These are phyloP conservation scores for Fusarium chlamydosporum DNA, from an alignment of 2,329 filamentous ascomycete genomes.

Conservation along the genomic window DNA sequence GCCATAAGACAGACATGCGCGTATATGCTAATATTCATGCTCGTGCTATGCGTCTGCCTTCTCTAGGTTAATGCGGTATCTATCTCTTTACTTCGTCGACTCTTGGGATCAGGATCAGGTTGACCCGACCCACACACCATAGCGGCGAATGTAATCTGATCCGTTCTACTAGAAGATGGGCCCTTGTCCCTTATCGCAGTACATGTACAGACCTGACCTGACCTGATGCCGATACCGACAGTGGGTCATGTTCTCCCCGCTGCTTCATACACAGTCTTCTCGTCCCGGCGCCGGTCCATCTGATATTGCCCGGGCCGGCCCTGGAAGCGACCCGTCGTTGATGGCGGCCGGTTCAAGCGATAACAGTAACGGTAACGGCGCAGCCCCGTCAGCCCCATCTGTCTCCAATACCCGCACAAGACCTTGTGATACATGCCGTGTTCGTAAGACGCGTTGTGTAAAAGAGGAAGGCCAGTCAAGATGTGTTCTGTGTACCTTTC, in stretches of 20 bases:
- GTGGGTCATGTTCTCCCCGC: constrained; percentile 48
- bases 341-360: constrained; percentile 22
- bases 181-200: constrained; percentile 47
- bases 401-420: constrained; percentile 52
- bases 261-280: constrained; percentile 41
- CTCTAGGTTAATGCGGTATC: constrained; percentile 13
- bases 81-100: constrained; percentile 10
- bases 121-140: constrained; percentile 38
- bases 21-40: neutral
- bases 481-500: constrained; percentile 76
- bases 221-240: constrained; percentile 35
- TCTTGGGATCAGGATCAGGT: constrained; percentile 22
- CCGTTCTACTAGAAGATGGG: constrained; percentile 39
- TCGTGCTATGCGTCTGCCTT: constrained; percentile 24
- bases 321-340: constrained; percentile 21
- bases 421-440: constrained; percentile 75
- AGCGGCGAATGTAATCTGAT: neutral
- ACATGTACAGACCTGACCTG: constrained; percentile 38
- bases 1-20: constrained; percentile 10
- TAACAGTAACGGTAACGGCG: neutral
- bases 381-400: constrained; percentile 18
- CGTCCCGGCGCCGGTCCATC: constrained; percentile 35
- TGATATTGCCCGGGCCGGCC: constrained; percentile 36
- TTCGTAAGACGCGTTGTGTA: constrained; percentile 76
- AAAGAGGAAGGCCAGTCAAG: constrained; percentile 70